Evolutionary conservation across 176 grass and related monocot genomes (phyloP).

Genomic region (Triticum turgidum): DNA sequence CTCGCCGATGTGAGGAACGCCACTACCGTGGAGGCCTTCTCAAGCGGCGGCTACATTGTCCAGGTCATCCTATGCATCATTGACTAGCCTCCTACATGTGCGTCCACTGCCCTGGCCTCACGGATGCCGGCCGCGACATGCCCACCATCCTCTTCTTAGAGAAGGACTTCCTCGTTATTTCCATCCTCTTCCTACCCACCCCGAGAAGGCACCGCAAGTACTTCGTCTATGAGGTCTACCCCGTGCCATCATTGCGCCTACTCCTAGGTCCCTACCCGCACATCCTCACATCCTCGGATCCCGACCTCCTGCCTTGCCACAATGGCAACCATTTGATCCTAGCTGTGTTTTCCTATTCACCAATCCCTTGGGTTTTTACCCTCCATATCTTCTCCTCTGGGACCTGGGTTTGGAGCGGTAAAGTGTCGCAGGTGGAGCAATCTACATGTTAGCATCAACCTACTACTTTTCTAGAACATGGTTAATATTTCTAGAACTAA

Average conservation of each 20-base stretch:
- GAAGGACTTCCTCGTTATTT: neutral
- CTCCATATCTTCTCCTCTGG: neutral
- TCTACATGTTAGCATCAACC: no score
- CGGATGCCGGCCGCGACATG: neutral
- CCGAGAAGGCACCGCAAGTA: neutral
- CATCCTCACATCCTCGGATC: neutral
- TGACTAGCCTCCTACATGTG: neutral
- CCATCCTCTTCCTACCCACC: neutral
- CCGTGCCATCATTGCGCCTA: neutral
- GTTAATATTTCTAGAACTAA: no score
- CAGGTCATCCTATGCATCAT: neutral
- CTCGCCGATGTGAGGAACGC: neutral
- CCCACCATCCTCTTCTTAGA: neutral
- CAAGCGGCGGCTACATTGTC: neutral
- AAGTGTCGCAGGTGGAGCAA: neutral
- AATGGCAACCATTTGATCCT: neutral
- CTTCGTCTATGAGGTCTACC: slow-evolving; percentile 3
- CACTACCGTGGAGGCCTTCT: neutral
- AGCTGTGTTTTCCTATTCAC: neutral
- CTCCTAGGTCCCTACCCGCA: no score
- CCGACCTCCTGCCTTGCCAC: neutral
- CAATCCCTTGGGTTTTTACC: neutral
- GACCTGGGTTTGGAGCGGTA: neutral
- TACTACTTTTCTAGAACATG: no score
- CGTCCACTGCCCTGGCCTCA: neutral